A percentile compares a stretch with the other conserved stretches of the same genome.
Evolutionary conservation across 305 asterid species (phyloP).

Genomic region (Fraxinus paxiana): DNA sequence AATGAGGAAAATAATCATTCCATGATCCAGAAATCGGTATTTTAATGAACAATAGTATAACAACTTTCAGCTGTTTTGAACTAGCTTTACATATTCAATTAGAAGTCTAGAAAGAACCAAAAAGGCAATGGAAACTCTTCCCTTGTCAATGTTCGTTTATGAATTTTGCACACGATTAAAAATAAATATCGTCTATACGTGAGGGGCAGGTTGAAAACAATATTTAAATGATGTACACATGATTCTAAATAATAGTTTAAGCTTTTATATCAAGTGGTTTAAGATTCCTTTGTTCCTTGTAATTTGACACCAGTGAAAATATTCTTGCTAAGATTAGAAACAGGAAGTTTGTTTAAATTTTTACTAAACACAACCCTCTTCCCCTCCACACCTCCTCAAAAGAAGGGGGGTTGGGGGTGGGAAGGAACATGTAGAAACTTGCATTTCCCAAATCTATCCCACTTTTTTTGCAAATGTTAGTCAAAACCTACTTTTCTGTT

Average conservation of each 20-base stretch:
- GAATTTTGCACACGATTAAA: neutral
- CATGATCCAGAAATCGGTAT: neutral
- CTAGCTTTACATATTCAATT: neutral
- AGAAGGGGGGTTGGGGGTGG: neutral
- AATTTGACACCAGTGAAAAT: neutral
- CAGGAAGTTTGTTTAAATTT: neutral
- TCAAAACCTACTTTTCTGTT: constrained; percentile 1
- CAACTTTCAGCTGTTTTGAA: neutral
- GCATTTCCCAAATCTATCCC: neutral
- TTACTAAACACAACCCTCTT: neutral
- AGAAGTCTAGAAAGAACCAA: neutral
- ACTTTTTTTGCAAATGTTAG: neutral
- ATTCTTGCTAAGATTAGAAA: neutral
- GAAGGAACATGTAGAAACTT: neutral
- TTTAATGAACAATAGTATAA: neutral
- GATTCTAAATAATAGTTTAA: neutral
- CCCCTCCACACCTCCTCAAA: neutral
- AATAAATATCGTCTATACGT: neutral
- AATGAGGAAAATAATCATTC: neutral
- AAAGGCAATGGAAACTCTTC: neutral
- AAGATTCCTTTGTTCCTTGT: neutral
- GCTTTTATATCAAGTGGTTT: neutral
- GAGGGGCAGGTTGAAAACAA: neutral
- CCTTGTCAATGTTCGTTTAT: neutral
- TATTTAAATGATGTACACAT: neutral